Evolutionary conservation across 306 rosid species (phyloP).

Genomic region (Astragalus membranaceus): DNA sequence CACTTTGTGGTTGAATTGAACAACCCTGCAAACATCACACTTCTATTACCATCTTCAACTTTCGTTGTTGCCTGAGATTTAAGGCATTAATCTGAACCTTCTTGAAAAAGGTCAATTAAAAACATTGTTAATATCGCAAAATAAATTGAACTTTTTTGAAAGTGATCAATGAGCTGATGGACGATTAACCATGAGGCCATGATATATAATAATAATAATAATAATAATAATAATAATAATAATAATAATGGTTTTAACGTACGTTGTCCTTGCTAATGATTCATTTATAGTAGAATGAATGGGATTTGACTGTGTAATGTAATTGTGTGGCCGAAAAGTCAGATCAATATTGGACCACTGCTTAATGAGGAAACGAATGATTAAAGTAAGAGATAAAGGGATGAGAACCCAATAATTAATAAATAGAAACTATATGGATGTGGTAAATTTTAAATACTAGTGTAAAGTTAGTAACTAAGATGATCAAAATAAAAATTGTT

Average conservation of each 20-base stretch:
- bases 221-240: background rate
- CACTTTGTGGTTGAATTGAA: conserved; percentile 28
- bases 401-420: background rate
- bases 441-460: background rate
- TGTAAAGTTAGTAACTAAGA: background rate
- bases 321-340: conserved; percentile 33
- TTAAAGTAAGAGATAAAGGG: background rate
- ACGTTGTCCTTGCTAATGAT: background rate
- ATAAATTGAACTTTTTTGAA: no score
- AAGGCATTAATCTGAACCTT: no score
- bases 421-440: background rate
- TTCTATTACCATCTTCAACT: background rate
- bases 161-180: conserved; percentile 12
- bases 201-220: background rate
- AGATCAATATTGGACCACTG: conserved; percentile 19
- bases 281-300: conserved; percentile 12
- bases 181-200: conserved; percentile 14
- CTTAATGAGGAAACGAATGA: background rate
- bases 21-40: conserved; percentile 16
- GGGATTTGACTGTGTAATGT: background rate
- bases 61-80: conserved; percentile 16
- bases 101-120: no score
- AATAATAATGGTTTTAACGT: conserved; percentile 19
- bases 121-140: no score
- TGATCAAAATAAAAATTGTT: background rate